Evolutionary conservation across 768 basidiomycete genomes (phyloP), one percentile per base, ranked within the genome.

Genomic region (Terana coerulea): DNA sequence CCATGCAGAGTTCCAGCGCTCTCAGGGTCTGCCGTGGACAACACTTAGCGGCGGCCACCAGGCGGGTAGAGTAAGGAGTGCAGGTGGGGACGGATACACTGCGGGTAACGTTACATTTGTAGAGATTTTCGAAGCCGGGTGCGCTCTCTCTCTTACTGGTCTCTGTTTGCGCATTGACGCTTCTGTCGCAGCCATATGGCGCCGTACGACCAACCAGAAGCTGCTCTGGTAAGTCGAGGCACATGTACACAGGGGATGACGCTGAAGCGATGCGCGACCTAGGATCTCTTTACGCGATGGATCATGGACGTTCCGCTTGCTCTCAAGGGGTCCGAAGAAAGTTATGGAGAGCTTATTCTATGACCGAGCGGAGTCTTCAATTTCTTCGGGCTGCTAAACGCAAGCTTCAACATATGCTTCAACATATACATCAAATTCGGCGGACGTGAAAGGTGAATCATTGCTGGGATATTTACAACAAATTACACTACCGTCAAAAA

Each of bases 61-160:
- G 3, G 85, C 78, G 6, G 94, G 94, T 2, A 73, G 77, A 45
- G 84, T 91, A 11, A 79, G 88, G 52, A 76, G 75, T 36, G 87
- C 88, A 2, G 88, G 84, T 36, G 81, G 83, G 3, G 72, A 71
- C 15, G 79, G 79, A 2, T 75, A 73, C 52, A 75, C 78, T 10
- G 87, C 88, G 3, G 91, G 92, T n/a, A 92, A 91, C 59, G 73
- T 92, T 41, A 91, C 91, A 0, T 94, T 88, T 55, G 87, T 91
- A 10, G 76, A 76, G 34, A 76, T 95, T 29, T 72, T 79, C 59
- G 84, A 88, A 59, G 90, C 93, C 25, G 94, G 94, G 78, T 93
- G 68, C 10, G 47, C 10, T 29, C n/a, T 3, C 14, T 5, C 30
- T n/a, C 34, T n/a, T 35, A 14, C 5, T 5, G 58, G 33, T 35